phyloP scores from a whole-genome alignment of 805 yeast genomes.

The Ogataea naganishii region DNA sequence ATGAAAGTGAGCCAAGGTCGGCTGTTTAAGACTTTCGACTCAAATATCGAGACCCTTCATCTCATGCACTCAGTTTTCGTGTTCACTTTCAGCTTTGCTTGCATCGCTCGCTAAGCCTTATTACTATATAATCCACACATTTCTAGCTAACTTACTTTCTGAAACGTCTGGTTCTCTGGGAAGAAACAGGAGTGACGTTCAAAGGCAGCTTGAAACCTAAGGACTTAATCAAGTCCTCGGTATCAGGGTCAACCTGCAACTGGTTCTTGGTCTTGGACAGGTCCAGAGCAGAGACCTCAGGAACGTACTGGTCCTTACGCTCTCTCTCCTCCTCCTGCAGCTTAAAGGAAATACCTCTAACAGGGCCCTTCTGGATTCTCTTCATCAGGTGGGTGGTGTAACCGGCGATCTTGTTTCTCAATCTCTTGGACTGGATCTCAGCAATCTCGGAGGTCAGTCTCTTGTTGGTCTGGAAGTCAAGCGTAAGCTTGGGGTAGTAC shows the following conservation, averaged over 20 bases:
- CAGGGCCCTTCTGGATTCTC: slow-evolving; percentile 99
- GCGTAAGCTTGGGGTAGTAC: slow-evolving; percentile 98
- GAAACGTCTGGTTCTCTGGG: slow-evolving; percentile 88
- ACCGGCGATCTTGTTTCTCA: slow-evolving; percentile 99
- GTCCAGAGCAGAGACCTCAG: slow-evolving; percentile 99
- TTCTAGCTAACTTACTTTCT: slow-evolving; percentile 55
- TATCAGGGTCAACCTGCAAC: slow-evolving; percentile 94
- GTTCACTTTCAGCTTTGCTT: slow-evolving; percentile 9
- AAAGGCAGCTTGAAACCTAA: slow-evolving; percentile 88
- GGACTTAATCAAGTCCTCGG: slow-evolving; percentile 89
- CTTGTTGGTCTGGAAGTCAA: slow-evolving; percentile 99
- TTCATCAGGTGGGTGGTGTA: slow-evolving; percentile 99
- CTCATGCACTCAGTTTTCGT: slow-evolving; percentile 4
- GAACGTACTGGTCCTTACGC: slow-evolving; percentile 99
- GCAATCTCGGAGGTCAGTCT: slow-evolving; percentile 98
- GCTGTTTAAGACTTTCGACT: slow-evolving; percentile 1
- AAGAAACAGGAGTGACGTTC: slow-evolving; percentile 77
- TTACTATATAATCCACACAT: too few species aligned
- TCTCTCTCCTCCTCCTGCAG: slow-evolving; percentile 99
- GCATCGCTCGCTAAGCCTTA: slow-evolving; percentile 12
- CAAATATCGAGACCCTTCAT: not conserved
- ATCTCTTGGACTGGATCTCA: slow-evolving; percentile 97
- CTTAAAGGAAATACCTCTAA: slow-evolving; percentile 99
- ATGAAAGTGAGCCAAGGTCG: not conserved
- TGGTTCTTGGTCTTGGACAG: slow-evolving; percentile 92